Conservation (phyloP, 2,329 filamentous ascomycete species). For the Aspergillus ruber region DNA sequence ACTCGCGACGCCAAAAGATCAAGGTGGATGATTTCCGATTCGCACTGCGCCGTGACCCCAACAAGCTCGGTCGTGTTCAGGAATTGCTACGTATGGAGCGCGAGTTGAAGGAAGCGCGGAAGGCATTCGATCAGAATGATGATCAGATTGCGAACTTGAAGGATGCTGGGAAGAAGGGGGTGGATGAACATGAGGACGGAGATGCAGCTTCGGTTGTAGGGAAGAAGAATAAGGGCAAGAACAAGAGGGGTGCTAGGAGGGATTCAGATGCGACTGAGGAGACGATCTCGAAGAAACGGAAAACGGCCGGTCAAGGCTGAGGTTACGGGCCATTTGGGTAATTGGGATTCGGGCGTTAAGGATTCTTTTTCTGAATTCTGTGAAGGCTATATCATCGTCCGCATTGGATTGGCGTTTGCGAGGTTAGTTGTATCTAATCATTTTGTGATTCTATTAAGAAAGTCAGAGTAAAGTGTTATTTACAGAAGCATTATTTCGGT, state of each 20-base stretch:
- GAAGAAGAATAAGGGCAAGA: slow-evolving; percentile 34
- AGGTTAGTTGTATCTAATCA: background rate
- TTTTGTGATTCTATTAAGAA: background rate
- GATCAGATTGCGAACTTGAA: slow-evolving; percentile 34
- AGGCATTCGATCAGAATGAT: slow-evolving; percentile 46
- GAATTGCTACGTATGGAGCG: slow-evolving; percentile 85
- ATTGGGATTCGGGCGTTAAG: slow-evolving; percentile 5
- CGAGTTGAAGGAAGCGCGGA: slow-evolving; percentile 75
- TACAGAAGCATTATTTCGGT: no score
- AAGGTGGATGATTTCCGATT: slow-evolving; percentile 98
- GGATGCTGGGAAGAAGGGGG: slow-evolving; percentile 30
- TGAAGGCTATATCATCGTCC: slow-evolving; percentile 3
- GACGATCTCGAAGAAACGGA: slow-evolving; percentile 29
- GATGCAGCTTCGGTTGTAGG: slow-evolving; percentile 12
- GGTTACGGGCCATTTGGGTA: background rate
- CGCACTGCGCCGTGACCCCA: slow-evolving; percentile 75
- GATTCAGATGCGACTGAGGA: slow-evolving; percentile 32
- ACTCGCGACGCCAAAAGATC: slow-evolving; percentile 87
- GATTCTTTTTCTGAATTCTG: slow-evolving; percentile 4
- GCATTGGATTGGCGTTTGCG: slow-evolving; percentile 10
- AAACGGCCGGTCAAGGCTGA: slow-evolving; percentile 9
- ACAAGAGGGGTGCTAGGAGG: slow-evolving; percentile 25
- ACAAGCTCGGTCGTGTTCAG: slow-evolving; percentile 80
- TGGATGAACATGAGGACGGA: slow-evolving; percentile 20
- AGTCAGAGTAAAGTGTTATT: background rate